Base-by-base conservation (phyloP, 2,329 filamentous ascomycete genomes). In the Penicillium olsonii region DNA sequence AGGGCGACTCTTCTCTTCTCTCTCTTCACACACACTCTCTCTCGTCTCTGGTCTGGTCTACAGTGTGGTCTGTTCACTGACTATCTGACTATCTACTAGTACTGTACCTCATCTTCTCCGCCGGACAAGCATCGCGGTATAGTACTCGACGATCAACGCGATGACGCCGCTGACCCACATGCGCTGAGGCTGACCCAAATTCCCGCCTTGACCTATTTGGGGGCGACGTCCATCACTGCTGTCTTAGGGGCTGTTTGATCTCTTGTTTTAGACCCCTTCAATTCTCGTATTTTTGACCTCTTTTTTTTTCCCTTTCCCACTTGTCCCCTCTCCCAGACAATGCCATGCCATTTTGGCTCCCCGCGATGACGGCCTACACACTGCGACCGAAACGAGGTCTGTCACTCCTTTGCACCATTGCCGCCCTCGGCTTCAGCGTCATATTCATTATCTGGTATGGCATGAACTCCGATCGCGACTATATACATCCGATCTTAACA, bases 391-490 rank as follows among this genome's bases (percentile, higher is more conserved):
- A 60, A 51, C 55, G 57, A 39, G 51, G 54, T 47, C 50, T 67
- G 24, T 56, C 49, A 6, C 29, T 59, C 7, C 40, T 68, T 10
- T 62, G 48, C 37, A 10, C 57, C 45, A 46, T 63, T 20, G 50
- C 51, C n/a, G 42, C 60, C 14, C 18, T 67, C 17, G 54, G 31
- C 34, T 53, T 58, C 40, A 43, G 45, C 29, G 45, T 52, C 35
- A 54, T 63, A 33, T 12, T 65, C 37, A 37, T 56, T 43, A 60
- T 68, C 35, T 68, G 66, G 66, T 67, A 62, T 59, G 54, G 65
- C 55, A 63, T 71, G 57, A 71, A 71, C 56, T 66, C 69, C 3
- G 68, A 72, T 41, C 52, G 61, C 39, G 61, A 69, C 26, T 68
- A 69, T 19, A 61, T 71, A 17, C 66, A 68, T 33, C 69, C 68